Evolutionary conservation across 2,329 filamentous ascomycete species (phyloP), one percentile per base, ranked within the genome.

Genomic region (Penicillium rolfsii): DNA sequence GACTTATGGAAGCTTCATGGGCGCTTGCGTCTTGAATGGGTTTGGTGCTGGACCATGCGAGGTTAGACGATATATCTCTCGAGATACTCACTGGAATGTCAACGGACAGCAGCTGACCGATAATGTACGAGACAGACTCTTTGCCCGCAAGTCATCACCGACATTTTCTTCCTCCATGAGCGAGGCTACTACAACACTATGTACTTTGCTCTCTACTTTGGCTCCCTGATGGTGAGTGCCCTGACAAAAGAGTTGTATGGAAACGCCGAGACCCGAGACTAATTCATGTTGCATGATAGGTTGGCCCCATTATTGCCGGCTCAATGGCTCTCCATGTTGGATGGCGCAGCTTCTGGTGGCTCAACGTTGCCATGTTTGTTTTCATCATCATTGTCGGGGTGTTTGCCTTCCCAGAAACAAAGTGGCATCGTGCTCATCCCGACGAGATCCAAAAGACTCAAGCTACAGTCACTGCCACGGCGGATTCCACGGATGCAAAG

Each of bases 271-370:
- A 19, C 3, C 9, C 14, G 2, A n/a, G 7, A n/a, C 35, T 33
- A 28, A 52, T 67, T 49, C 64, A 60, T 33, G 79, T 63, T 63
- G 14, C 26, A 41, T 22, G 41, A 16, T 49, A 79, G 79, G 70
- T 85, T 55, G 83, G 80, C 3, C 84, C 84, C 2, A 87, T 87
- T 60, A 80, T 87, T 52, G 78, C 84, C 0, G 87, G 87, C 1
- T 75, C 83, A 0, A 89, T 89, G 85, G 81, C 85, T 1, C 76
- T 83, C 46, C 80, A 84, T 38, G 71, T 83, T 4, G 85, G 85
- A 52, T 88, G 85, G 83, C 78, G 85, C 28, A 85, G 77, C 67
- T 89, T 89, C 71, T 89, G 85, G 84, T 89, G 86, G 86, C 77
- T 89, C 63, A 88, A 88, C 64, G 83, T 85, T 2, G 87, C 71